Conservation (phyloP, 1,284 basidiomycete species). For the Fomitiporia mediterranea region DNA sequence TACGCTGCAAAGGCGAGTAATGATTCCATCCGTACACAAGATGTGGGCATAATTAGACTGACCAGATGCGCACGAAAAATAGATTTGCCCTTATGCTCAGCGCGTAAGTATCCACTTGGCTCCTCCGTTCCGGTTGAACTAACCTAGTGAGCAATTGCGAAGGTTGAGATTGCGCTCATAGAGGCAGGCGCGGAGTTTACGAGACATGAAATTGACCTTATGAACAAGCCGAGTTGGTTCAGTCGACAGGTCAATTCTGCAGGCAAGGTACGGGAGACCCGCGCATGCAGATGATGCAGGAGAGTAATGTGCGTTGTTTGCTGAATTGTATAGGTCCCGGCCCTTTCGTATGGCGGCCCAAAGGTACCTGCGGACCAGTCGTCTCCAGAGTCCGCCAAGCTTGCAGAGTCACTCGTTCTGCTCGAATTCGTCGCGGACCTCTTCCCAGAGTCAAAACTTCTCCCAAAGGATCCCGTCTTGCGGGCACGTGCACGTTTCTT, state of each 20-base stretch:
- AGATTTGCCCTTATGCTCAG: slow-evolving; percentile 43
- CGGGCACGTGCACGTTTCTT: slow-evolving; percentile 59
- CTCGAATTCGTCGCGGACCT: slow-evolving; percentile 60
- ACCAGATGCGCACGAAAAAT: background rate
- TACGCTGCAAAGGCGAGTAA: slow-evolving; percentile 44
- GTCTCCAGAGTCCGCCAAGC: slow-evolving; percentile 50
- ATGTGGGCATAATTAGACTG: too few species aligned
- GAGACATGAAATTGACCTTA: slow-evolving; percentile 48
- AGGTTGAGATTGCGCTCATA: slow-evolving; percentile 54
- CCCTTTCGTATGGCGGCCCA: slow-evolving; percentile 55
- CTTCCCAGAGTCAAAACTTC: slow-evolving; percentile 40
- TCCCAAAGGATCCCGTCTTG: slow-evolving; percentile 48
- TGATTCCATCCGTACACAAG: too few species aligned
- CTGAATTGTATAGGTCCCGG: slow-evolving; percentile 39
- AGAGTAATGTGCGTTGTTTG: too few species aligned
- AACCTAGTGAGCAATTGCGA: slow-evolving; percentile 13
- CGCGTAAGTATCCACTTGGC: slow-evolving; percentile 32
- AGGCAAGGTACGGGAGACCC: slow-evolving; percentile 43
- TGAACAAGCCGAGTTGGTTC: slow-evolving; percentile 64
- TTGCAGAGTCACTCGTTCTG: slow-evolving; percentile 58
- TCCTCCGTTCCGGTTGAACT: too few species aligned
- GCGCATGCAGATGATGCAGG: background rate
- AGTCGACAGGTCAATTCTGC: slow-evolving; percentile 55
- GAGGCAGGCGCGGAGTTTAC: slow-evolving; percentile 48
- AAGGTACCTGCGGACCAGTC: slow-evolving; percentile 45